phyloP scores from a whole-genome alignment of 495 filamentous ascomycete genomes.

The Daldinia caldariorum region DNA sequence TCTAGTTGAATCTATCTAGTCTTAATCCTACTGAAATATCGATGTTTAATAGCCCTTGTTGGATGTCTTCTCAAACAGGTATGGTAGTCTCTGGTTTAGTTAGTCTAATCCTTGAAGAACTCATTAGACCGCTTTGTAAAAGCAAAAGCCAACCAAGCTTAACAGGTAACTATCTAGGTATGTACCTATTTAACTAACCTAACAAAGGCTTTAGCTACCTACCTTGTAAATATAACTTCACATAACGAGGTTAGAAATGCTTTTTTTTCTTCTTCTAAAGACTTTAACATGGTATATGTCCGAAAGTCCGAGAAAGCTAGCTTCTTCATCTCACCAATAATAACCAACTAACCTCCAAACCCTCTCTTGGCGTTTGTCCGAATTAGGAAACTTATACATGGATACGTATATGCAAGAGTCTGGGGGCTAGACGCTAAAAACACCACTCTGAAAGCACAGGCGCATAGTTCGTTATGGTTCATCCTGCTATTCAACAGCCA shows the following conservation, averaged over 20 bases:
- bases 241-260: not conserved
- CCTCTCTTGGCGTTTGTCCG: not conserved
- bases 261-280: constrained; percentile 6
- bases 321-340: not conserved
- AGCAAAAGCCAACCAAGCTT: not conserved
- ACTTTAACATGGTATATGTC: not conserved
- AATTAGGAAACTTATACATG: not conserved
- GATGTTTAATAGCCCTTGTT: not conserved
- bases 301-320: not conserved
- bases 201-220: no score
- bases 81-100: not conserved
- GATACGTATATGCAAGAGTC: not conserved
- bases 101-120: not conserved
- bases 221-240: not conserved
- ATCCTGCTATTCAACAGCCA: not conserved
- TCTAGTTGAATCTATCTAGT: not conserved
- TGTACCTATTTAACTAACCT: no score
- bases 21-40: constrained; percentile 2
- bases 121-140: not conserved
- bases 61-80: not conserved
- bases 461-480: not conserved
- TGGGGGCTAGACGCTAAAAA: not conserved
- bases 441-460: not conserved
- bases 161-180: not conserved
- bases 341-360: not conserved